Evolutionary conservation across 805 yeast genomes (phyloP).

Genomic region (Metschnikowia bowlesiae): DNA sequence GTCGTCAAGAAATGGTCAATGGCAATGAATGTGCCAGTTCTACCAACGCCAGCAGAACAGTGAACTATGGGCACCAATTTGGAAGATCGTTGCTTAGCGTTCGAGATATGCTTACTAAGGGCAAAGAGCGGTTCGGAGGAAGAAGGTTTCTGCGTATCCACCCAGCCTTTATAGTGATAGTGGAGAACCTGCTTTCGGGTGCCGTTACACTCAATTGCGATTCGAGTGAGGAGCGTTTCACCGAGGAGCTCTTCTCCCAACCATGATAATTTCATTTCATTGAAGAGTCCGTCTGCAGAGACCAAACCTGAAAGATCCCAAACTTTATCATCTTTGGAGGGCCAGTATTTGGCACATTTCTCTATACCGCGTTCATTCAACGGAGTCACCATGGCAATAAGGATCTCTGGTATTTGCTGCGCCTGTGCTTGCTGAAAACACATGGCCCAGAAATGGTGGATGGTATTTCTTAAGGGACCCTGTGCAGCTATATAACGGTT

Average conservation of each 20-base stretch:
- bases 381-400: conserved; percentile 40
- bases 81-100: conserved; percentile 5
- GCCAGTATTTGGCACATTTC: conserved; percentile 21
- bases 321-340: conserved; percentile 15
- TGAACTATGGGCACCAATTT: conserved; percentile 43
- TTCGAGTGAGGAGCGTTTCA: conserved; percentile 24
- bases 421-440: conserved; percentile 31
- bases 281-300: conserved; percentile 21
- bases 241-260: conserved; percentile 16
- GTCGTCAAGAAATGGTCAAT: conserved; percentile 27
- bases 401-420: conserved; percentile 22
- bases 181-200: conserved; percentile 18
- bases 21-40: conserved; percentile 73
- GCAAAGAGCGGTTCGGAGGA: conserved; percentile 12
- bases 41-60: conserved; percentile 96
- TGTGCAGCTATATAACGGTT: conserved; percentile 74
- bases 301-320: conserved; percentile 19
- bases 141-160: conserved; percentile 14
- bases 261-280: conserved; percentile 15
- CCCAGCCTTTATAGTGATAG: conserved; percentile 16
- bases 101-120: conserved; percentile 10
- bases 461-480: conserved; percentile 75
- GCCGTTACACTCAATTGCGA: conserved; percentile 19
- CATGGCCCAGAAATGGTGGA: conserved; percentile 77
- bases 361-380: conserved; percentile 13